phyloP scores from a whole-genome alignment of 106 monocot species.

The Vanilla planifolia region DNA sequence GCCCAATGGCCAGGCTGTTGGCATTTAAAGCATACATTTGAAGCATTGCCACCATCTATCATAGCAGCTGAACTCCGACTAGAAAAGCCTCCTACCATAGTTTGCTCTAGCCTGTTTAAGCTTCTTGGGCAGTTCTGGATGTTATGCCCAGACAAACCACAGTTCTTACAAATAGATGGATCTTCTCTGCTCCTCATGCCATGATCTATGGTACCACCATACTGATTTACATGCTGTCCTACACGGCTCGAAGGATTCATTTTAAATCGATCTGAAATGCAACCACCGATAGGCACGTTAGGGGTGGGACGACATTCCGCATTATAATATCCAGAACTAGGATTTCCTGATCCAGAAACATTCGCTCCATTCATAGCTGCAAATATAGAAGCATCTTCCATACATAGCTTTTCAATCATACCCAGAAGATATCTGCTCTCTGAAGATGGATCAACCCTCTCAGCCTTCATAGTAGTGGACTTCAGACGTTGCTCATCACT shows the following conservation, averaged over 20 bases:
- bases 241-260: slow-evolving; percentile 3
- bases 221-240: slow-evolving; percentile 11
- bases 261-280: slow-evolving; percentile 8
- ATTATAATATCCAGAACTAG: slow-evolving; percentile 12
- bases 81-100: slow-evolving; percentile 20
- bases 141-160: slow-evolving; percentile 38
- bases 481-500: slow-evolving; percentile 74
- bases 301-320: not conserved
- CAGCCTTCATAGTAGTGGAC: slow-evolving; percentile 54
- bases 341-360: slow-evolving; percentile 18
- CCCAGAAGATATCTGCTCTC: slow-evolving; percentile 55
- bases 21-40: slow-evolving; percentile 64
- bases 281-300: slow-evolving; percentile 8
- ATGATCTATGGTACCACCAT: slow-evolving; percentile 13
- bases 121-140: slow-evolving; percentile 39
- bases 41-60: slow-evolving; percentile 14
- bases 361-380: slow-evolving; percentile 6
- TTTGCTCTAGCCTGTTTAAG: slow-evolving; percentile 16
- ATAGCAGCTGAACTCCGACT: slow-evolving; percentile 21
- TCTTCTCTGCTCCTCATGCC: slow-evolving; percentile 7
- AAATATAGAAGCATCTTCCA: slow-evolving; percentile 23
- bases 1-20: slow-evolving; percentile 82
- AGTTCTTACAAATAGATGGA: slow-evolving; percentile 26
- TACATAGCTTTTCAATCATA: slow-evolving; percentile 40
- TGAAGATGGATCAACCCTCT: slow-evolving; percentile 49